phyloP scores from a whole-genome alignment of 208 protist species.

The Strigomonas culicis region DNA sequence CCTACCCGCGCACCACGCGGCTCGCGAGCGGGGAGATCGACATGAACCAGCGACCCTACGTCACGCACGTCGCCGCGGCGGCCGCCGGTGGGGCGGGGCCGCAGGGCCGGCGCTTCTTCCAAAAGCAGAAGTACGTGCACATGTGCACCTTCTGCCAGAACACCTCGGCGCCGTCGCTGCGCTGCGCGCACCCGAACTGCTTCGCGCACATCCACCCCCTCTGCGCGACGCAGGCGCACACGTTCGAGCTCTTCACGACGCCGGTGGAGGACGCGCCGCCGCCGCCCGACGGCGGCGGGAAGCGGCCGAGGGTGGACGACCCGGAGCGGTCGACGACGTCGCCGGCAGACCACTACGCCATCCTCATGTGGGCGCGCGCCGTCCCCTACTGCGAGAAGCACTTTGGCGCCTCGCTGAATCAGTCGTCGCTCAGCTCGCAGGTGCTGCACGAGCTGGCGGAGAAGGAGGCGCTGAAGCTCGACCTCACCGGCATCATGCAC shows the following conservation, averaged over 20 bases:
- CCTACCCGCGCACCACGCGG: slow-evolving; percentile 19
- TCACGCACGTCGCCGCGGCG: slow-evolving; percentile 4
- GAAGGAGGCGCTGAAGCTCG: slow-evolving; percentile 29
- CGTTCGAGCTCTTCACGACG: slow-evolving; percentile 41
- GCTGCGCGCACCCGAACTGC: slow-evolving; percentile 58
- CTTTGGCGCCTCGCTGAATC: slow-evolving; percentile 19
- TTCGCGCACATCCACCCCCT: slow-evolving; percentile 69
- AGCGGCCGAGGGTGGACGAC: background rate
- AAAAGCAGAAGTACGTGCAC: slow-evolving; percentile 30
- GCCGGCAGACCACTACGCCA: background rate
- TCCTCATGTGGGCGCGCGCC: slow-evolving; percentile 42
- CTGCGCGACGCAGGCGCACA: slow-evolving; percentile 54
- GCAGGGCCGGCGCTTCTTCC: background rate
- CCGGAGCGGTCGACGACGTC: background rate
- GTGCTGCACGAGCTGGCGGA: slow-evolving; percentile 38
- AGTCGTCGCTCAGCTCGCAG: slow-evolving; percentile 25
- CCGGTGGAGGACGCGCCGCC: background rate
- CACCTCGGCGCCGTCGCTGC: slow-evolving; percentile 29
- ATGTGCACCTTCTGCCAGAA: slow-evolving; percentile 59
- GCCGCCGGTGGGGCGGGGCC: slow-evolving; percentile 17
- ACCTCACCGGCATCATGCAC: slow-evolving; percentile 35
- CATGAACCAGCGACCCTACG: slow-evolving; percentile 33
- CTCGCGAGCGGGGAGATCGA: slow-evolving; percentile 29
- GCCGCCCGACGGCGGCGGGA: background rate
- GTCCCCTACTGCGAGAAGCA: slow-evolving; percentile 62